A percentile compares a stretch with the other conserved stretches of the same genome.
These are phyloP conservation scores for Wolfiporia cocos DNA, from an alignment of 1,284 basidiomycete species.

Conservation along the genomic window DNA sequence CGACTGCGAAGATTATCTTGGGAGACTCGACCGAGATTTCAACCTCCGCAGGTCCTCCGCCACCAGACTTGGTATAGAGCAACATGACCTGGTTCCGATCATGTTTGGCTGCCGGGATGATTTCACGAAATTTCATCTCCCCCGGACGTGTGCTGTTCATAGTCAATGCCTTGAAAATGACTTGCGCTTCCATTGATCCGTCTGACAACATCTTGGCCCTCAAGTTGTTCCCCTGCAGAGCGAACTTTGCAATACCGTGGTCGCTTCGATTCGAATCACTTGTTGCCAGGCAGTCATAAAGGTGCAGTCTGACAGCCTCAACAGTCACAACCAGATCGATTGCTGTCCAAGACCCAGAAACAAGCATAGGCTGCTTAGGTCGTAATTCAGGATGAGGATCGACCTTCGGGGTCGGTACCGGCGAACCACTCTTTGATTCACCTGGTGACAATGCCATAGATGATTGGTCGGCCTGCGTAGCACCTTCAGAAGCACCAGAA, in stretches of 20 bases:
- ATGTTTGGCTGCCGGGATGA: conserved; percentile 89
- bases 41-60: conserved; percentile 60
- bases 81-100: conserved; percentile 95
- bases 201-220: conserved; percentile 84
- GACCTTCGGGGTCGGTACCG: conserved; percentile 17
- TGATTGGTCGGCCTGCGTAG: conserved; percentile 17
- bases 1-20: conserved; percentile 89
- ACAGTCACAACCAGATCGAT: conserved; percentile 79
- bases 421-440: not conserved
- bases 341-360: conserved; percentile 47
- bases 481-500: conserved; percentile 33
- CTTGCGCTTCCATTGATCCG: conserved; percentile 81
- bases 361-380: conserved; percentile 21
- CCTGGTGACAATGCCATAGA: not conserved
- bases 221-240: conserved; percentile 76
- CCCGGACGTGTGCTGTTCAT: conserved; percentile 87
- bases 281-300: conserved; percentile 76
- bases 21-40: conserved; percentile 93
- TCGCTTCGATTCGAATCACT: conserved; percentile 60
- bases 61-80: conserved; percentile 76
- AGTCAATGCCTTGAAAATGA: conserved; percentile 86
- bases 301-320: conserved; percentile 78
- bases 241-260: conserved; percentile 83
- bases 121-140: conserved; percentile 86
- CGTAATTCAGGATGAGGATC: conserved; percentile 58